phyloP scores from a whole-genome alignment of 495 filamentous ascomycete genomes.

The Xeromyces bisporus region DNA sequence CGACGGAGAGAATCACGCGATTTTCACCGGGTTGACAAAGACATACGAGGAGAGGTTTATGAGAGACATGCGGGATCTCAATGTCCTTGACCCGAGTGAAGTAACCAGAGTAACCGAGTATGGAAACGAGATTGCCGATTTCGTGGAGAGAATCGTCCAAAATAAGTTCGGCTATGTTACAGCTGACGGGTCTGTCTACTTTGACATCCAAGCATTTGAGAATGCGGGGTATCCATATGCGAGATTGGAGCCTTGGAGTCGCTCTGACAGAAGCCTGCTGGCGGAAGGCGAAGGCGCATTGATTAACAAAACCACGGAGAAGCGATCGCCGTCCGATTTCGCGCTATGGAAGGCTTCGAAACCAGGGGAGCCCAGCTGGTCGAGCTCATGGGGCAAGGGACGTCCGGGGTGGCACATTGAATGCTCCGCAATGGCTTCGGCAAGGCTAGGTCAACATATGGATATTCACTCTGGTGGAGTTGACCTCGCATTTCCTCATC shows the following conservation, averaged over 20 bases:
- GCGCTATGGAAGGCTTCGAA: conserved; percentile 91
- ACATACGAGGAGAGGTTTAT: conserved; percentile 72
- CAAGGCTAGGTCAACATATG: conserved; percentile 61
- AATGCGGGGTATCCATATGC: conserved; percentile 69
- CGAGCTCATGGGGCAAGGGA: conserved; percentile 69
- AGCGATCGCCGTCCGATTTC: conserved; percentile 66
- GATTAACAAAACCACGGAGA: conserved; percentile 46
- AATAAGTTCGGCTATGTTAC: conserved; percentile 76
- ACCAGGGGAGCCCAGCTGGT: conserved; percentile 82
- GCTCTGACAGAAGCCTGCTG: conserved; percentile 61
- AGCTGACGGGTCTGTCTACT: conserved; percentile 78
- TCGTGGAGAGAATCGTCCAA: conserved; percentile 60
- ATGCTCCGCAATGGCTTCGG: conserved; percentile 91
- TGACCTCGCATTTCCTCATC: conserved; percentile 88
- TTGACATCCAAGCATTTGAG: conserved; percentile 82
- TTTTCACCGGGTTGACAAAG: conserved; percentile 67
- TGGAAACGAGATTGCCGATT: conserved; percentile 62
- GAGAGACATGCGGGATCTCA: conserved; percentile 69
- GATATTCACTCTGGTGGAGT: conserved; percentile 92
- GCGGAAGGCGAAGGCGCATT: conserved; percentile 85
- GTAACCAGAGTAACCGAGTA: conserved; percentile 84
- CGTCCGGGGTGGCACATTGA: conserved; percentile 97
- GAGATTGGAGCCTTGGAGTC: conserved; percentile 70
- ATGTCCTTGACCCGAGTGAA: conserved; percentile 66
- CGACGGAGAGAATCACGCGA: conserved; percentile 53